Base-by-base conservation (phyloP, 306 rosid genomes). In the Gastrolobium villosum region DNA sequence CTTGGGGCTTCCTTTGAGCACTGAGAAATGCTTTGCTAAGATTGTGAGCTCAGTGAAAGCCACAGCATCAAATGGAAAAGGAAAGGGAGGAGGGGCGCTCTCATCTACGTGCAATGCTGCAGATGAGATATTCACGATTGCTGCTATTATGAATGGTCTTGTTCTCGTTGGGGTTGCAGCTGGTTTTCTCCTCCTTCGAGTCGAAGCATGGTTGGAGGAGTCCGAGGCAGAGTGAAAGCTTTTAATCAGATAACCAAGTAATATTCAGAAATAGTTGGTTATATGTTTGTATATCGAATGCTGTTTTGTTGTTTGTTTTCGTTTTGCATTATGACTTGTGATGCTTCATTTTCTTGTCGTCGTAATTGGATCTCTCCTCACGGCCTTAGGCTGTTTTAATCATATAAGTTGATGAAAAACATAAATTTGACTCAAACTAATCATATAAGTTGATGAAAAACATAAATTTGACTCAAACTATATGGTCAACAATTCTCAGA, bases 131-230 rank as follows among this genome's bases (percentile, higher is more conserved):
- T 81, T 81, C 77, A 62, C 45, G 0, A 81, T 81, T 68, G 81
- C 85, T 60, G 50, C 66, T 13, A 60, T 75, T 20, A 75, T 81
- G 39, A 81, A 81, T 39, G 85, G 77, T 2, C 81, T 81, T 50
- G 77, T 68, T 75, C 84, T 74, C 4, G 66, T 81, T 20, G 84
- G 84, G 15, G 84, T 81, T 69, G 87, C 84, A 0, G 81, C 75
- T 79, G 84, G 87, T 0, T 84, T 84, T 66, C 66, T 84, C 7
- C 87, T 84, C 65, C 75, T 83, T 1, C 77, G 80, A 34, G 3
- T 83, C 36, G 87, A 83, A 74, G 87, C 87, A 5, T 74, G 52
- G 65, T 41, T 75, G 0, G 87, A 79, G 74, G 87, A 78, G 43
- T 41, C 77, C 13, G 79, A 72, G 50, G 26, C 63, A 28, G 83